phyloP scores from a whole-genome alignment of 2,329 filamentous ascomycete genomes.

The Aspergillus sp. region DNA sequence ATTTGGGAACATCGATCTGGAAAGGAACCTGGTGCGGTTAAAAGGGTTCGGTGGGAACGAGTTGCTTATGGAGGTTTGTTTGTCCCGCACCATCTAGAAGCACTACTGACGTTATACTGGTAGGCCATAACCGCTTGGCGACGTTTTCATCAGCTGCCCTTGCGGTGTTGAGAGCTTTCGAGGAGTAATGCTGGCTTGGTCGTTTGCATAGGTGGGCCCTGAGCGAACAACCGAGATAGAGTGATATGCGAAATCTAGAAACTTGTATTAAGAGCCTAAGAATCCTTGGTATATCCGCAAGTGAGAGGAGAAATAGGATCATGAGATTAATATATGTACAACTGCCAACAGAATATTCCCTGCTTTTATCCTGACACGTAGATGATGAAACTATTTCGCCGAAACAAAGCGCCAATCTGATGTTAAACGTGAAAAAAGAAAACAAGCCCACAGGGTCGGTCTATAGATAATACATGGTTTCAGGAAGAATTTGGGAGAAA shows the following conservation, averaged over 20 bases:
- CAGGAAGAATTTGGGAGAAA: slow-evolving; percentile 14
- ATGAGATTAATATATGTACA: slow-evolving; percentile 25
- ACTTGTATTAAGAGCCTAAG: background rate
- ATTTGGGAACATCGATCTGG: slow-evolving; percentile 42
- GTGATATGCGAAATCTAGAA: background rate
- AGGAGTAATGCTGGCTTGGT: slow-evolving; percentile 27
- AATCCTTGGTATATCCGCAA: background rate
- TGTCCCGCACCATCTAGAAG: background rate
- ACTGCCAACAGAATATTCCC: slow-evolving; percentile 14
- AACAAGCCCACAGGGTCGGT: slow-evolving; percentile 27
- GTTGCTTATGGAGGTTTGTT: slow-evolving; percentile 49
- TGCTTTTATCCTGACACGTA: slow-evolving; percentile 15
- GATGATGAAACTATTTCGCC: slow-evolving; percentile 4
- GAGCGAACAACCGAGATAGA: background rate
- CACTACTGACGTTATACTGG: background rate
- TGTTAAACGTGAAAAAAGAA: slow-evolving; percentile 15
- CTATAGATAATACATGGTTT: slow-evolving; percentile 29
- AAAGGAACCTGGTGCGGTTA: slow-evolving; percentile 29
- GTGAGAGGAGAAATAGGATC: slow-evolving; percentile 25
- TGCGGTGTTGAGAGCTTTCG: slow-evolving; percentile 44
- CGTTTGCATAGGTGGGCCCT: background rate
- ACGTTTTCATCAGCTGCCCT: slow-evolving; percentile 44
- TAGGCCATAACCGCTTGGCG: slow-evolving; percentile 48
- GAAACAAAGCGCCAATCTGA: slow-evolving; percentile 4
- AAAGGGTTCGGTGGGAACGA: slow-evolving; percentile 50